Conservation (phyloP, 805 yeast genomes). For the Phaffomyces opuntiae region DNA sequence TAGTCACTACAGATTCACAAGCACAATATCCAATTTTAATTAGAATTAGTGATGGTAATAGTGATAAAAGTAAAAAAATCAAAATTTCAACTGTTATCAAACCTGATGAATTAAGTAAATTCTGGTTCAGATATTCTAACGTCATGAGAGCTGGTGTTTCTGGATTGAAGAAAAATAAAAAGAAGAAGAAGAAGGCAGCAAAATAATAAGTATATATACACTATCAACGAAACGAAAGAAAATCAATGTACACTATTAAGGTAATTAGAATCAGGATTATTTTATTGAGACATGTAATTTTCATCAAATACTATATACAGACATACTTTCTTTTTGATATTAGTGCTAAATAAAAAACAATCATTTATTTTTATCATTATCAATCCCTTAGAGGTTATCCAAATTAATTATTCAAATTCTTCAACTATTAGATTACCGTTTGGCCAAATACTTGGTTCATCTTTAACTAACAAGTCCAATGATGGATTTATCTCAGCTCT, state of each 20-base stretch:
- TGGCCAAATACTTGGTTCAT: constrained; percentile 48
- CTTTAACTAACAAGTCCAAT: constrained; percentile 26
- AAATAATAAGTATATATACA: constrained; percentile 15
- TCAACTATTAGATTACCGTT: constrained; percentile 59
- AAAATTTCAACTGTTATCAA: constrained; percentile 71
- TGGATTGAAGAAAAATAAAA: constrained; percentile 78
- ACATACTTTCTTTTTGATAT: no score
- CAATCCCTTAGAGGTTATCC: not conserved
- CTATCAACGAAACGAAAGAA: not conserved
- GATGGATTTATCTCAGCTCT: constrained; percentile 36
- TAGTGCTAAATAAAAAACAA: no score
- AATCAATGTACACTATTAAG: no score
- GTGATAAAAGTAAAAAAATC: constrained; percentile 40
- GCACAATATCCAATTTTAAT: constrained; percentile 55
- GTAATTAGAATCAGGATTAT: no score
- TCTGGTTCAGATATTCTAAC: constrained; percentile 72
- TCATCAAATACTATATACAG: no score
- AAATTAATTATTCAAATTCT: constrained; percentile 9
- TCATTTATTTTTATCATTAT: no score
- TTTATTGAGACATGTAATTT: no score
- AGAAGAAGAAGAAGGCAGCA: constrained; percentile 49
- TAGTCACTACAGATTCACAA: constrained; percentile 16
- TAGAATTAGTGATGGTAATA: constrained; percentile 56
- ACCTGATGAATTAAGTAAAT: constrained; percentile 50
- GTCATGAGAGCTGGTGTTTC: constrained; percentile 62